These are phyloP conservation scores for Kodamaea nitidulidarum DNA, from an alignment of 805 yeast genomes.

Conservation along the genomic window DNA sequence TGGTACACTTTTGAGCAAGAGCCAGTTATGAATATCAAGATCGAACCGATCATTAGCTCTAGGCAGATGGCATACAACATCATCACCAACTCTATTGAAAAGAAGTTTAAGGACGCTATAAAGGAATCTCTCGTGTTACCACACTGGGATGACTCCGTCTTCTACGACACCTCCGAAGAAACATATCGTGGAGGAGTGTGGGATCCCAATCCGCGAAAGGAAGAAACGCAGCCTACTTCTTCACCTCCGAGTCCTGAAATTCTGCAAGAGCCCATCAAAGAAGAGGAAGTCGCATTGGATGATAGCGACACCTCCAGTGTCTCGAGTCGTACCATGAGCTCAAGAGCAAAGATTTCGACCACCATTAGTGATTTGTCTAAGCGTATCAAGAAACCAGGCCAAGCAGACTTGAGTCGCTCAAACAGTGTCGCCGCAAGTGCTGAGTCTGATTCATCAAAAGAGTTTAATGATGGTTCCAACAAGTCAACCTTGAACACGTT, in stretches of 20 bases:
- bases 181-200: constrained; percentile 91
- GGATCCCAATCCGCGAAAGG: constrained; percentile 41
- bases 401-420: not conserved
- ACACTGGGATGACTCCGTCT: constrained; percentile 80
- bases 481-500: constrained; percentile 34
- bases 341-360: constrained; percentile 18
- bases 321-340: not conserved
- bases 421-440: not conserved
- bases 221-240: not conserved
- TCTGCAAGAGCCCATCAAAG: not conserved
- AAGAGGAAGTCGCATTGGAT: not conserved
- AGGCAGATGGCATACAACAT: constrained; percentile 73
- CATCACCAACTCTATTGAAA: constrained; percentile 75
- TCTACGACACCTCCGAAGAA: constrained; percentile 61
- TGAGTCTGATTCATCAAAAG: too few relatives aligned
- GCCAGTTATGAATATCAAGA: constrained; percentile 69
- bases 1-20: constrained; percentile 86
- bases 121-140: constrained; percentile 81
- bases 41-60: constrained; percentile 90
- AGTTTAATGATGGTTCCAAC: not conserved
- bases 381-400: constrained; percentile 1
- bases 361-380: constrained; percentile 12
- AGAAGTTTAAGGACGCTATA: constrained; percentile 72
- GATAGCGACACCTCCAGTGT: not conserved
- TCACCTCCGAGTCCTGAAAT: not conserved